Evolutionary conservation across 169 alveolate species (phyloP).

Genomic region (Plasmodium berghei): DNA sequence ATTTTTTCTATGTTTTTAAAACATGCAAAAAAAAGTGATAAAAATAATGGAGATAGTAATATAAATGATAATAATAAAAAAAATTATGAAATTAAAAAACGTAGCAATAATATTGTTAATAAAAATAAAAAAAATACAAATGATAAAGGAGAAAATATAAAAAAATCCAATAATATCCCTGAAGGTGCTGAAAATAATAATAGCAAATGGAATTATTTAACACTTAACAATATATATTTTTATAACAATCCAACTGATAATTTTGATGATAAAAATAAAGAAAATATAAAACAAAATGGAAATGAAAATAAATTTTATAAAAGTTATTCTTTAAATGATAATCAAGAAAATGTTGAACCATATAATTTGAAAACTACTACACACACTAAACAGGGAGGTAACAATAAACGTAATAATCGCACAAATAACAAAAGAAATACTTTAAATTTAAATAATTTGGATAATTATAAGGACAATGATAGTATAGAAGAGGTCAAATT

Average conservation of each 20-base stretch:
- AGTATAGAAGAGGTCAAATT: neutral
- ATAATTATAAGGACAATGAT: neutral
- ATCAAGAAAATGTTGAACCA: neutral
- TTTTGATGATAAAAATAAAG: slow-evolving; percentile 23
- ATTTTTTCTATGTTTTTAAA: slow-evolving; percentile 13
- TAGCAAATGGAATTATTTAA: slow-evolving; percentile 18
- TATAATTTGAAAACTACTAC: neutral
- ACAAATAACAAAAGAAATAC: neutral
- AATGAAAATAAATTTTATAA: neutral
- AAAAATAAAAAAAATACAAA: neutral
- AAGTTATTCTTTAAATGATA: too few relatives aligned
- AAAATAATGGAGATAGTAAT: neutral
- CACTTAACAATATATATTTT: slow-evolving; percentile 37
- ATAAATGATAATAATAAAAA: neutral
- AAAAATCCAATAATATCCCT: neutral
- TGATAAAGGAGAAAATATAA: neutral
- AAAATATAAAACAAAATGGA: neutral
- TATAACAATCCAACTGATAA: slow-evolving; percentile 35
- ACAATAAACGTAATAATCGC: neutral
- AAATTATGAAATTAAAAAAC: neutral
- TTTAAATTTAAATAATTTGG: neutral
- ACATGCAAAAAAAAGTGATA: neutral
- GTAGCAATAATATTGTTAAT: neutral
- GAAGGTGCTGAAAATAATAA: slow-evolving; percentile 8
- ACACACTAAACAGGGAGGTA: neutral